A percentile compares a stretch with the other conserved stretches of the same genome.
These are phyloP conservation scores for Penicillium hesseltinei DNA, from an alignment of 2,329 filamentous ascomycete genomes.

Conservation along the genomic window DNA sequence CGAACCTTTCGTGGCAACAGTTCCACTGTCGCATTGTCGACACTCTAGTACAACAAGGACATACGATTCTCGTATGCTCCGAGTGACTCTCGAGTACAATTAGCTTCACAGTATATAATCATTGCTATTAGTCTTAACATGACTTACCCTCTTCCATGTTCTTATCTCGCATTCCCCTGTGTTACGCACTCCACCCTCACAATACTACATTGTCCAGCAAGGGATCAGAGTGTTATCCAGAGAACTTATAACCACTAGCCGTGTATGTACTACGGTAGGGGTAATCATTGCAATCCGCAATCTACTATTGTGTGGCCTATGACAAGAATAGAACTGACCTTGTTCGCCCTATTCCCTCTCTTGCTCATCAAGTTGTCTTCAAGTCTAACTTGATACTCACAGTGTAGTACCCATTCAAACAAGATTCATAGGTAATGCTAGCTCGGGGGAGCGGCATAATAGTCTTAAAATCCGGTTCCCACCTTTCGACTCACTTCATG, in stretches of 20 bases:
- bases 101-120: neutral
- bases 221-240: neutral
- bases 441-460: neutral
- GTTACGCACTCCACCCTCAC: neutral
- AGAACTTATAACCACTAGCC: neutral
- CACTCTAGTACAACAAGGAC: conserved; percentile 3
- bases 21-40: neutral
- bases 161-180: neutral
- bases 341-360: neutral
- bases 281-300: neutral
- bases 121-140: neutral
- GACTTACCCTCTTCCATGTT: neutral
- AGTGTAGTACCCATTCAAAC: neutral
- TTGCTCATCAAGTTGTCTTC: neutral
- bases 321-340: neutral
- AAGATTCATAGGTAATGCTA: neutral
- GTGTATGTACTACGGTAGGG: neutral
- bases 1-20: neutral
- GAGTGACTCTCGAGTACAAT: conserved; percentile 5
- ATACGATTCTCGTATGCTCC: neutral
- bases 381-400: neutral
- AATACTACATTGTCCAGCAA: neutral
- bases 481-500: neutral
- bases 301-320: neutral
- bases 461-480: neutral